Percentiles rank a stretch among this genome's conserved stretches.
Conservation (phyloP, 108 stramenopile species). For the Cylindrotheca fusiformis region DNA sequence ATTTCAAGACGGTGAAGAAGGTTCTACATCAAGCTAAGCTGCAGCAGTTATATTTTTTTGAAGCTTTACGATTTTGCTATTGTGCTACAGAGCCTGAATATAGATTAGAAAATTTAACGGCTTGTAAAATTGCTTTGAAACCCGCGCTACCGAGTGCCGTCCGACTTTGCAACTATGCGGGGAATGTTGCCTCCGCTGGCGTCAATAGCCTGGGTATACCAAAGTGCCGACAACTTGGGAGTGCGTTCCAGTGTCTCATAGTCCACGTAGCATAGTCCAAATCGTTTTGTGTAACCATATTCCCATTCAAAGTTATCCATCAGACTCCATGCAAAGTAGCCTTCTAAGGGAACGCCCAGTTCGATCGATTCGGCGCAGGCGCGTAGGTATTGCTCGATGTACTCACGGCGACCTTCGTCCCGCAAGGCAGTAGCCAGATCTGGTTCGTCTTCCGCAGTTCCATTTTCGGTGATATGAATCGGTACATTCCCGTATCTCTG, state of each 20-base stretch:
- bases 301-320: conserved; percentile 97
- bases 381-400: conserved; percentile 62
- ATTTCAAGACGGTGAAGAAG: too few relatives aligned
- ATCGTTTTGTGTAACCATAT: conserved; percentile 82
- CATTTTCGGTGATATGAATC: conserved; percentile 82
- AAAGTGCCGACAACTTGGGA: conserved; percentile 74
- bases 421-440: conserved; percentile 44
- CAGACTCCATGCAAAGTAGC: conserved; percentile 95
- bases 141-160: too few relatives aligned
- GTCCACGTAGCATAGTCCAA: conserved; percentile 89
- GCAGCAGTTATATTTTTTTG: too few relatives aligned
- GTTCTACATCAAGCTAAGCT: too few relatives aligned
- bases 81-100: too few relatives aligned
- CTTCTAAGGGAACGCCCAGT: conserved; percentile 71
- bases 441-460: conserved; percentile 59
- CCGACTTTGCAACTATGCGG: too few relatives aligned
- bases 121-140: too few relatives aligned
- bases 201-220: conserved; percentile 57
- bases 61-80: too few relatives aligned
- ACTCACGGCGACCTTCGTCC: conserved; percentile 53
- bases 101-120: too few relatives aligned
- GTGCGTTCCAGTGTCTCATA: conserved; percentile 78
- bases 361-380: conserved; percentile 68
- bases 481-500: conserved; percentile 51
- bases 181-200: conserved; percentile 48